Evolutionary conservation across 768 basidiomycete species (phyloP).

Genomic region (Termitomyces sp.): DNA sequence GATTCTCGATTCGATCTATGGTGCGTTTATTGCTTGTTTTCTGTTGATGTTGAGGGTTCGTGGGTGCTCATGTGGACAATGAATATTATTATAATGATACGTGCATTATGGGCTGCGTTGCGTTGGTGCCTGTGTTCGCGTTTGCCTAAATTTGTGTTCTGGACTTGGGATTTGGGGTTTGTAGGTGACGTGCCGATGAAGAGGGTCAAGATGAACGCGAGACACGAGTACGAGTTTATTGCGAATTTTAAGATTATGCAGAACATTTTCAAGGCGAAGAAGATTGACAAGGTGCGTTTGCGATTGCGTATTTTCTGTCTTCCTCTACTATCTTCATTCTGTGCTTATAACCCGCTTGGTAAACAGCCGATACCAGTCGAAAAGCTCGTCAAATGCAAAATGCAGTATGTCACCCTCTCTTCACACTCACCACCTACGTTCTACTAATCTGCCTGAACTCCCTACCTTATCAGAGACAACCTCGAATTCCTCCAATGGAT

Average conservation of each 20-base stretch:
- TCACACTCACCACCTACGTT: too few relatives aligned
- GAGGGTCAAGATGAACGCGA: constrained; percentile 94
- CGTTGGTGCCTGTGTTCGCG: too few relatives aligned
- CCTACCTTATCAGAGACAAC: constrained; percentile 96
- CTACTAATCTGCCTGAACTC: too few relatives aligned
- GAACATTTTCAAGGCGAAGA: constrained; percentile 84
- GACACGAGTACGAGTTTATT: constrained; percentile 93
- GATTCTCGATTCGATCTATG: constrained; percentile 91
- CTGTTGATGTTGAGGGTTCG: not conserved
- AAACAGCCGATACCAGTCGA: constrained; percentile 91
- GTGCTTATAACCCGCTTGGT: not conserved
- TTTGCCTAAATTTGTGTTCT: too few relatives aligned
- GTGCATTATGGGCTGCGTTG: constrained; percentile 1
- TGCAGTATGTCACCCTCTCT: constrained; percentile 73
- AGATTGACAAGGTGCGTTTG: constrained; percentile 85
- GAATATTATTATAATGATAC: too few relatives aligned
- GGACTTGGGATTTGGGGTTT: too few relatives aligned
- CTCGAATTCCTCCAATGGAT: constrained; percentile 98
- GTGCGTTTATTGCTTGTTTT: constrained; percentile 37
- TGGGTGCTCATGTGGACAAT: too few relatives aligned
- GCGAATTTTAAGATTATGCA: constrained; percentile 97
- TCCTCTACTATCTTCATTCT: not conserved
- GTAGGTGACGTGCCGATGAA: constrained; percentile 87
- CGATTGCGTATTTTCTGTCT: not conserved
- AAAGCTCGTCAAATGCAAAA: constrained; percentile 93